These are phyloP conservation scores for Rhizopus arrhizus DNA, from an alignment of 371 early-diverging fungal genomes.

Conservation along the genomic window DNA sequence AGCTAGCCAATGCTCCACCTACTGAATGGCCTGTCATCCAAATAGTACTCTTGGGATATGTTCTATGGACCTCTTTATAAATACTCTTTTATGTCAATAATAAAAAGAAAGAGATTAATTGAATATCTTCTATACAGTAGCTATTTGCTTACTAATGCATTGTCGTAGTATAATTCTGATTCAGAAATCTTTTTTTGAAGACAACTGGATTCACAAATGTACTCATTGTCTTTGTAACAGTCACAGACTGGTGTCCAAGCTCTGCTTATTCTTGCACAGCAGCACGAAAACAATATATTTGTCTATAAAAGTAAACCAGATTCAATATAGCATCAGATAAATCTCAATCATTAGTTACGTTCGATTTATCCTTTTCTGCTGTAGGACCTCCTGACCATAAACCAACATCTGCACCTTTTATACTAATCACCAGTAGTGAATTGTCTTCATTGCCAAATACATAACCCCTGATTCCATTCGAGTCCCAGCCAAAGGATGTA, in stretches of 20 bases:
- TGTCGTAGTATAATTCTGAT: constrained; percentile 79
- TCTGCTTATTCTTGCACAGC: constrained; percentile 88
- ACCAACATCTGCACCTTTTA: constrained; percentile 89
- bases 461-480: constrained; percentile 87
- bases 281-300: constrained; percentile 95
- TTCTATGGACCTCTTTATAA: constrained; percentile 51
- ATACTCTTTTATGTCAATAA: constrained; percentile 20
- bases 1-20: constrained; percentile 82
- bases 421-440: constrained; percentile 73
- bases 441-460: constrained; percentile 75
- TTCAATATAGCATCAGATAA: not conserved
- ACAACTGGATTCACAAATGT: constrained; percentile 69
- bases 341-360: constrained; percentile 49
- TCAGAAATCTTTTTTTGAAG: constrained; percentile 61
- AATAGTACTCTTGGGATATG: constrained; percentile 72
- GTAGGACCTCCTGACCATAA: constrained; percentile 76
- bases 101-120: not conserved
- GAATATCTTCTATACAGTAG: not conserved
- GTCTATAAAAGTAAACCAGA: constrained; percentile 51
- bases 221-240: constrained; percentile 64
- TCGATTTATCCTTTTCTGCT: constrained; percentile 78
- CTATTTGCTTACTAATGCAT: constrained; percentile 63
- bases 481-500: constrained; percentile 84
- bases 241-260: constrained; percentile 86
- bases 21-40: constrained; percentile 95